Evolutionary conservation across 768 basidiomycete genomes (phyloP), one percentile per base, ranked within the genome.

Genomic region (Russula olivacea): DNA sequence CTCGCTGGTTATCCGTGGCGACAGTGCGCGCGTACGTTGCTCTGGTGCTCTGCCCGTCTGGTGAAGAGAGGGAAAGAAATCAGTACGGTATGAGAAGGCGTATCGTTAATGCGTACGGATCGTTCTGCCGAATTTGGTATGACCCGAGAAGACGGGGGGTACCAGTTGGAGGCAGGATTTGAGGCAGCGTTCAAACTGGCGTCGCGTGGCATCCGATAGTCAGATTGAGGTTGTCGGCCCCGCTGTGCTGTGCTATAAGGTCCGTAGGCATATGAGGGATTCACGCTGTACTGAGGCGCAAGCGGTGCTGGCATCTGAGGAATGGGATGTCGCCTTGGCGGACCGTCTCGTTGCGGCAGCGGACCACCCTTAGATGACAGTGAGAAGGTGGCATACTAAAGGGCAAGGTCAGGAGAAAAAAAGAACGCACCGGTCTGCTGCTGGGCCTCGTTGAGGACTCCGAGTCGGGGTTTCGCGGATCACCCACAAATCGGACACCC

Each of bases 271-370:
- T 63, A 53, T 38, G 56, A 5, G 17, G 43, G 34, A 30, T 47
- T 58, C 52, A 34, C 12, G 28, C 45, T 15, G 23, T 55, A 25
- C 21, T 43, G 48, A 12, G 61, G 56, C 7, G 12, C 43, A 14
- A 36, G 63, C 48, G 63, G 63, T 19, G 58, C 53, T 34, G 63
- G 58, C 63, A 64, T 64, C 49, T 56, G 63, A 15, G 49, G 63
- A 10, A 38, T 47, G 17, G 63, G 63, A 12, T 34, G 49, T 36
- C 47, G 58, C 32, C 30, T 64, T 17, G 58, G 63, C 28, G 59
- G 63, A 8, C 58, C 58, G 25, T 59, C 48, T n/a, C 53, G 52
- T 36, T 38, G 32, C 6, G 53, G 53, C 4, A 19, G 19, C 6
- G 23, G 17, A 41, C 17, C 47, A 30, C 15, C 58, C 53, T 55